These are phyloP conservation scores for Botrytis porri DNA, from an alignment of 2,329 filamentous ascomycete species.

Conservation along the genomic window DNA sequence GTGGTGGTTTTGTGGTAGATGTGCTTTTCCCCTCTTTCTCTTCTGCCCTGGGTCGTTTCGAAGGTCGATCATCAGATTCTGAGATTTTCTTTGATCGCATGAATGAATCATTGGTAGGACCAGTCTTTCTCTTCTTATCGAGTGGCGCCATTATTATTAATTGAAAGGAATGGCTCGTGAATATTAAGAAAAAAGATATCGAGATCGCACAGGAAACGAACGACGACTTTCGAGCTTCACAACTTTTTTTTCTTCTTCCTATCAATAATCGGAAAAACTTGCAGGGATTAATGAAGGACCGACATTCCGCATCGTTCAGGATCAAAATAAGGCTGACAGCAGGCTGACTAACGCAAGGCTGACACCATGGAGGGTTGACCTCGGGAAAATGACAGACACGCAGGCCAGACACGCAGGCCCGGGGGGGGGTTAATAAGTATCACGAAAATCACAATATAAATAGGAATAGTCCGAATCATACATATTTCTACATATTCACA, in stretches of 20 bases:
- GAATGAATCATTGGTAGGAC: constrained; percentile 38
- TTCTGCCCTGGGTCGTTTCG: constrained; percentile 34
- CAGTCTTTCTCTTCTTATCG: constrained; percentile 37
- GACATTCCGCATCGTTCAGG: not conserved
- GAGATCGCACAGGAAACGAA: constrained; percentile 1
- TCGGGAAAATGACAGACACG: not conserved
- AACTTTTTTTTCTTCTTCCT: constrained; percentile 23
- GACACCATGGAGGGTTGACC: not conserved
- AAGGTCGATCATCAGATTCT: constrained; percentile 32
- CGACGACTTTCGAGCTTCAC: constrained; percentile 8
- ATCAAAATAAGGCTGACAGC: not conserved
- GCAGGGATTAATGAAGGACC: constrained; percentile 1
- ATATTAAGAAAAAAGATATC: constrained; percentile 12
- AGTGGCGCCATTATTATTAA: constrained; percentile 36
- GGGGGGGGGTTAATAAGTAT: too few relatives aligned
- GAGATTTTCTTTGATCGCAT: constrained; percentile 33
- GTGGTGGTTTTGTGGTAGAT: constrained; percentile 25
- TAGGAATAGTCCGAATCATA: not conserved
- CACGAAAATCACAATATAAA: not conserved
- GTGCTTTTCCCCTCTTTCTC: constrained; percentile 29
- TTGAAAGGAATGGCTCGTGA: not conserved
- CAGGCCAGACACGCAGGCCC: not conserved
- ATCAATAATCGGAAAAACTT: constrained; percentile 6
- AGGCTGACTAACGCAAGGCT: constrained; percentile 2
- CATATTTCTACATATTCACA: not conserved